Conservation (phyloP, 1,284 basidiomycete genomes). For the Puccinia triticina region DNA sequence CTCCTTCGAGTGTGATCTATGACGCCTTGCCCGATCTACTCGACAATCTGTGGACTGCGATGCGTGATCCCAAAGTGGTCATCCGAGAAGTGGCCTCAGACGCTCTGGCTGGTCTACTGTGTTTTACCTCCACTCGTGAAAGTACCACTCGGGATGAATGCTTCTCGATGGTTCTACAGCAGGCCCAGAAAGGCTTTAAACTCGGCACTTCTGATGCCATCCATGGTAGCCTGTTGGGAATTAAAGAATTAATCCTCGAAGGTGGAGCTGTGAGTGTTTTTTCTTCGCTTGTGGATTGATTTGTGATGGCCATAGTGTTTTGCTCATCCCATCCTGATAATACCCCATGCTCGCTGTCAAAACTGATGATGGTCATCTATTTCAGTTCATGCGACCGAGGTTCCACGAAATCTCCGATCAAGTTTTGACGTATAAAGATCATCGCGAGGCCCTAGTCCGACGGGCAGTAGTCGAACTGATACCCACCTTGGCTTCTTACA, state of each 20-base stretch:
- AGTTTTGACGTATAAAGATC: conserved; percentile 83
- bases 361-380: neutral
- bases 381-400: conserved; percentile 87
- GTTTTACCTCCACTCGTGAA: conserved; percentile 59
- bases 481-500: conserved; percentile 89
- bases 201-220: conserved; percentile 77
- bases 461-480: conserved; percentile 93
- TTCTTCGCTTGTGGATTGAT: neutral
- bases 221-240: conserved; percentile 89
- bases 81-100: conserved; percentile 87
- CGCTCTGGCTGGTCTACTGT: conserved; percentile 81
- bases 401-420: conserved; percentile 87
- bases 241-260: conserved; percentile 86
- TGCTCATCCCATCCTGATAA: neutral
- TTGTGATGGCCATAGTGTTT: neutral
- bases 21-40: conserved; percentile 82
- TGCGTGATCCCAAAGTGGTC: conserved; percentile 70
- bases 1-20: conserved; percentile 73
- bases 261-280: conserved; percentile 77
- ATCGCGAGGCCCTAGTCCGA: conserved; percentile 81
- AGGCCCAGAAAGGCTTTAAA: conserved; percentile 83
- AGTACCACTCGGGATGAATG: conserved; percentile 62
- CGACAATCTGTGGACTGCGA: conserved; percentile 83
- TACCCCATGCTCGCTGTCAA: neutral
- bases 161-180: conserved; percentile 78